Conservation (phyloP, 192 early-diverging fungal species). For the Mortierella antarctica region DNA sequence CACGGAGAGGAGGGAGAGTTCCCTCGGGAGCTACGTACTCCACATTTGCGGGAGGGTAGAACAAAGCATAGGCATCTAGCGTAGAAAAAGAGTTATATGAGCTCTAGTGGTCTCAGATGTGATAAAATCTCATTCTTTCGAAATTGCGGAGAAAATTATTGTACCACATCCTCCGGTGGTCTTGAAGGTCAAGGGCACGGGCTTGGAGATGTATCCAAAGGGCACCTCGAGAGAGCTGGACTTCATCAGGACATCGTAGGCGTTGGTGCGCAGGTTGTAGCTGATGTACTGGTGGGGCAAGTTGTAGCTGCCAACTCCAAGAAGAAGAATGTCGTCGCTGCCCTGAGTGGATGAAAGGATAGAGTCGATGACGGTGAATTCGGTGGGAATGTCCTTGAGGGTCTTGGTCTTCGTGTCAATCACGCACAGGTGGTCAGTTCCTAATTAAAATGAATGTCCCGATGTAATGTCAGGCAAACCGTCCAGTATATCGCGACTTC, state of each 20-base stretch:
- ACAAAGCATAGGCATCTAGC: conserved; percentile 63
- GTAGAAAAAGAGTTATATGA: background rate
- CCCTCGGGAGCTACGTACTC: conserved; percentile 60
- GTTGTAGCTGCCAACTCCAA: conserved; percentile 41
- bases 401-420: conserved; percentile 38
- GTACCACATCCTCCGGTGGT: conserved; percentile 58
- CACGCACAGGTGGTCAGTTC: conserved; percentile 15
- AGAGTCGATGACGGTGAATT: conserved; percentile 32
- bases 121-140: background rate
- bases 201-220: conserved; percentile 68
- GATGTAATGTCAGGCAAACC: background rate
- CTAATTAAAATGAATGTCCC: conserved; percentile 2
- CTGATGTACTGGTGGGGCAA: conserved; percentile 25
- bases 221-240: conserved; percentile 43
- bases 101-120: background rate
- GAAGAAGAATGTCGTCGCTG: conserved; percentile 32
- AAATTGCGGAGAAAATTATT: background rate
- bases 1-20: conserved; percentile 74
- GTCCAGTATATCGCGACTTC: background rate
- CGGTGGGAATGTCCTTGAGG: conserved; percentile 37
- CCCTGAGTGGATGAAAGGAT: conserved; percentile 23
- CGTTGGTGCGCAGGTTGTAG: conserved; percentile 45
- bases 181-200: conserved; percentile 69
- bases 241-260: conserved; percentile 35
- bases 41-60: conserved; percentile 73